phyloP scores from a whole-genome alignment of 176 grass and related monocot genomes.

The Triticum timopheevii region DNA sequence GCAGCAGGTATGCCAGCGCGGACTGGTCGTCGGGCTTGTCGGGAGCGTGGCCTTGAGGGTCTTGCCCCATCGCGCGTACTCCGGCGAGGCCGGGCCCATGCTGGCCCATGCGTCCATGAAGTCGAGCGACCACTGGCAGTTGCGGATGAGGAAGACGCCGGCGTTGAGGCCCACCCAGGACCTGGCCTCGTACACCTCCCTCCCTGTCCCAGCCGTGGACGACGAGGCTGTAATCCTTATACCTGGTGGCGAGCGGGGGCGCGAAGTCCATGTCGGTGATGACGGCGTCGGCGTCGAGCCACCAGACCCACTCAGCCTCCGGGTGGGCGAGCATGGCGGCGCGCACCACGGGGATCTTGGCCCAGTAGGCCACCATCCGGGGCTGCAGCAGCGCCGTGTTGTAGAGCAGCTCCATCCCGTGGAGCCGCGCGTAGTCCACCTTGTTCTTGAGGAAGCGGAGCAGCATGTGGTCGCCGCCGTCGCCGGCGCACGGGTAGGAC shows the following conservation, averaged over 20 bases:
- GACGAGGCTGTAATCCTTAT: slow-evolving; percentile 39
- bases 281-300: slow-evolving; percentile 82
- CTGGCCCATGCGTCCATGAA: slow-evolving; percentile 60
- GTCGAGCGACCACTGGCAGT: slow-evolving; percentile 90
- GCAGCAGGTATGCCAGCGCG: slow-evolving; percentile 58
- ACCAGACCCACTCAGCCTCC: slow-evolving; percentile 89
- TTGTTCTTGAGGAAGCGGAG: slow-evolving; percentile 87
- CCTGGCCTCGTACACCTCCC: slow-evolving; percentile 34
- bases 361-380: slow-evolving; percentile 58
- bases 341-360: slow-evolving; percentile 67
- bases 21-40: slow-evolving; percentile 71
- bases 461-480: slow-evolving; percentile 57
- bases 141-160: slow-evolving; percentile 77
- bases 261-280: slow-evolving; percentile 92
- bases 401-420: slow-evolving; percentile 66
- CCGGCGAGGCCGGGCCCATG: slow-evolving; percentile 35
- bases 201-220: slow-evolving; percentile 50
- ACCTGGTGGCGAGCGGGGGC: slow-evolving; percentile 28
- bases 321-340: slow-evolving; percentile 86
- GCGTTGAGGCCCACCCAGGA: slow-evolving; percentile 83
- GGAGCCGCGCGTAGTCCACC: slow-evolving; percentile 78
- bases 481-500: slow-evolving; percentile 46
- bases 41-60: slow-evolving; percentile 18
- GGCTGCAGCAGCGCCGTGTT: slow-evolving; percentile 58
- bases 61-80: slow-evolving; percentile 34